Percentiles rank a stretch among this genome's conserved stretches.
Conservation (phyloP, 768 basidiomycete genomes). For the Rickenella mellea region DNA sequence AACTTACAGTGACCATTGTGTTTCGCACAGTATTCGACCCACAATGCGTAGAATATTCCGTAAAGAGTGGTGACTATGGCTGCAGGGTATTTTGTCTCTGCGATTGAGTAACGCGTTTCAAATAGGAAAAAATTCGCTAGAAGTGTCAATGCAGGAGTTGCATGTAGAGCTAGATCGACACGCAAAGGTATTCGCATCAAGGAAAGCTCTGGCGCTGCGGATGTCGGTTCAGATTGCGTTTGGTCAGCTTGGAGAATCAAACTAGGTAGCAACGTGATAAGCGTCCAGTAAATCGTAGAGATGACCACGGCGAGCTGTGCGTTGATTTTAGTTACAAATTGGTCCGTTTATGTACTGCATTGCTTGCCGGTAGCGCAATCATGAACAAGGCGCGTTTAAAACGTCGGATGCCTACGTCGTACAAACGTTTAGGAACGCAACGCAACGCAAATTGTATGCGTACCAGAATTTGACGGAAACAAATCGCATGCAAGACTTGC, state of each 20-base stretch:
- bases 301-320: conserved; percentile 35
- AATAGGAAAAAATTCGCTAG: conserved; percentile 60
- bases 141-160: conserved; percentile 46
- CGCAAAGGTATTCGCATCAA: conserved; percentile 31
- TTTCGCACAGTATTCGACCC: conserved; percentile 59
- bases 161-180: conserved; percentile 60
- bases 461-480: conserved; percentile 18
- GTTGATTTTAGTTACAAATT: not conserved
- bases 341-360: not conserved
- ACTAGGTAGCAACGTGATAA: conserved; percentile 43
- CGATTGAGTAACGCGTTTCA: conserved; percentile 42
- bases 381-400: conserved; percentile 53
- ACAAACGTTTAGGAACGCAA: not conserved
- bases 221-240: conserved; percentile 16
- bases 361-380: conserved; percentile 51
- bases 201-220: conserved; percentile 15
- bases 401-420: conserved; percentile 25
- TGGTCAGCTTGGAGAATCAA: conserved; percentile 39
- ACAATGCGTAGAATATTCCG: conserved; percentile 43
- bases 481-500: conserved; percentile 31
- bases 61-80: conserved; percentile 20
- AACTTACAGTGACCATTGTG: conserved; percentile 55
- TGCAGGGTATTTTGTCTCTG: conserved; percentile 23
- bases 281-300: conserved; percentile 59
- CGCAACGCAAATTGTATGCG: not conserved